Percentiles rank a stretch among this genome's conserved stretches.
phyloP scores from a whole-genome alignment of 2,329 filamentous ascomycete genomes.

The Neofusicoccum sp. region DNA sequence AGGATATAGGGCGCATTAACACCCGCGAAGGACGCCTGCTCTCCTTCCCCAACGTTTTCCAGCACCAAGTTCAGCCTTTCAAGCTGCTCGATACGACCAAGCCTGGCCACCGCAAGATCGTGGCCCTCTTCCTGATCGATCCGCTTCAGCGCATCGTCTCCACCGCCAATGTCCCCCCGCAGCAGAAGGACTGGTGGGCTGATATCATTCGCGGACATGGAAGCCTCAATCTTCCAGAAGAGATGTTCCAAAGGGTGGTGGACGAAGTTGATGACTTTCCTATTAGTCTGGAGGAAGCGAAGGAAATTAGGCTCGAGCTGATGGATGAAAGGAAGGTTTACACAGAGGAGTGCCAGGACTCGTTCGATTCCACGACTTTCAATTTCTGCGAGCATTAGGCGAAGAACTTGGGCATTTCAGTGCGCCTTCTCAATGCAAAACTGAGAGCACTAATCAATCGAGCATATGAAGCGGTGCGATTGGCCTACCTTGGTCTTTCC shows the following conservation, averaged over 20 bases:
- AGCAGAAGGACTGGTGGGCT: slow-evolving; percentile 48
- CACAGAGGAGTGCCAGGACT: too few relatives aligned
- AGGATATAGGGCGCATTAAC: slow-evolving; percentile 49
- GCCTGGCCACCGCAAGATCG: slow-evolving; percentile 56
- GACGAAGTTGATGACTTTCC: slow-evolving; percentile 21
- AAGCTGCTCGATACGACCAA: slow-evolving; percentile 48
- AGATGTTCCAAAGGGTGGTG: slow-evolving; percentile 21
- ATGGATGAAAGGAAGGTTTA: neutral
- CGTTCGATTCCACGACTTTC: too few relatives aligned
- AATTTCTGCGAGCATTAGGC: too few relatives aligned
- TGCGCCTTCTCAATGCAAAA: too few relatives aligned
- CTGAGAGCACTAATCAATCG: too few relatives aligned
- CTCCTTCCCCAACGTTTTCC: slow-evolving; percentile 55
- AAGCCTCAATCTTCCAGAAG: slow-evolving; percentile 17
- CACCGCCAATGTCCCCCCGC: slow-evolving; percentile 52
- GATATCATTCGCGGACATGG: slow-evolving; percentile 21
- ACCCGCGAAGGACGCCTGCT: slow-evolving; percentile 51
- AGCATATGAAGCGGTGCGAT: too few relatives aligned
- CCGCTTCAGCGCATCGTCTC: slow-evolving; percentile 52
- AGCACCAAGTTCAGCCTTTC: slow-evolving; percentile 55
- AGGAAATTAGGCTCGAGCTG: slow-evolving; percentile 19
- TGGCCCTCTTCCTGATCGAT: slow-evolving; percentile 61
- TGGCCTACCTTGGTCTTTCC: too few relatives aligned
- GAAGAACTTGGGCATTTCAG: too few relatives aligned
- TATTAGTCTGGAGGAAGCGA: slow-evolving; percentile 24